Evolutionary conservation across 495 filamentous ascomycete species (phyloP).

Genomic region (Neurospora sp.): DNA sequence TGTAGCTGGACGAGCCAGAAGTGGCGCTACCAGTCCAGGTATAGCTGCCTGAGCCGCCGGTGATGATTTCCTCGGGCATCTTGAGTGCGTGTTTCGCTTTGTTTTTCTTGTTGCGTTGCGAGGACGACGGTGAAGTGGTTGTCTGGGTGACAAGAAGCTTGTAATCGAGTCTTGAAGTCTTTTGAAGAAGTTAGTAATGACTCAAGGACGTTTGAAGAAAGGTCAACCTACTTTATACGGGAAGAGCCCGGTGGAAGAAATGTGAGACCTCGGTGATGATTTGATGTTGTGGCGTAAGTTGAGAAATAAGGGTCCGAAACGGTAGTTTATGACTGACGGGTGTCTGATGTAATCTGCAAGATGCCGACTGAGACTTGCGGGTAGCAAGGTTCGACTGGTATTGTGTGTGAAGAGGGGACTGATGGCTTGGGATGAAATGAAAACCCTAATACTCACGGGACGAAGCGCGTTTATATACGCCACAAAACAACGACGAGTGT

Average conservation of each 20-base stretch:
- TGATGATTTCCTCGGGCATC: neutral
- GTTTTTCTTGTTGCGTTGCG: neutral
- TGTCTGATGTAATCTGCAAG: neutral
- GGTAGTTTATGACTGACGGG: neutral
- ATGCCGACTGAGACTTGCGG: neutral
- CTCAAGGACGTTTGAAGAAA: neutral
- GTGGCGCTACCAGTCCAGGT: neutral
- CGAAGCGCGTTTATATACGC: neutral
- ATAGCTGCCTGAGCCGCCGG: neutral
- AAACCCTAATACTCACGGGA: neutral
- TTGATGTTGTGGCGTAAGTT: neutral
- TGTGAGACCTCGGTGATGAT: neutral
- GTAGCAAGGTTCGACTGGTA: neutral
- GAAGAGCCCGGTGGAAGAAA: neutral
- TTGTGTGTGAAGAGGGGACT: neutral
- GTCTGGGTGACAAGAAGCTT: neutral
- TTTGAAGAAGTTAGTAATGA: neutral
- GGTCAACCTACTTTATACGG: neutral
- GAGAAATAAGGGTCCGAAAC: neutral
- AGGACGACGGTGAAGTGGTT: neutral
- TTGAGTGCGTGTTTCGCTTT: neutral
- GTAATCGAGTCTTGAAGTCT: neutral
- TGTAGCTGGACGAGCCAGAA: neutral
- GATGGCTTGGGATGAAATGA: neutral
- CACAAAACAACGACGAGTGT: neutral